Percentiles rank a stretch among this genome's conserved stretches.
Conservation (phyloP, 2,329 filamentous ascomycete genomes). For the Akanthomyces dipterigenus region DNA sequence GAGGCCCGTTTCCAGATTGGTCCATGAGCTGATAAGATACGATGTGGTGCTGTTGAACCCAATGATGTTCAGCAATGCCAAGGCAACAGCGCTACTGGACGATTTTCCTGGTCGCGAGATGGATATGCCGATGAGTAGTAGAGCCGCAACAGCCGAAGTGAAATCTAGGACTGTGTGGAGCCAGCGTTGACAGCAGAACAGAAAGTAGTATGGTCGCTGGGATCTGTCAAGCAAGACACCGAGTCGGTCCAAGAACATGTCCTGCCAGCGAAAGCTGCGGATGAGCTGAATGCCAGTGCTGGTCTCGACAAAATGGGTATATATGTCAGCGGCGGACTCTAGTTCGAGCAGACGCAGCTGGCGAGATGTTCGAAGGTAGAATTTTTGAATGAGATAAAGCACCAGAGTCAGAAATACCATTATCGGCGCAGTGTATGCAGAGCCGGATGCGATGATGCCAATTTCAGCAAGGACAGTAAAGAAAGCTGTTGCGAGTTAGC, state of each 20-base stretch:
- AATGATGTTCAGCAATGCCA: not conserved
- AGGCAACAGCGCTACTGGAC: not conserved
- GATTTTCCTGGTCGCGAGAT: not conserved
- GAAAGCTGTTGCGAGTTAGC: slow-evolving; percentile 17
- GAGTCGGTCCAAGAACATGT: slow-evolving; percentile 33
- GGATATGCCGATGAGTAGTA: slow-evolving; percentile 13
- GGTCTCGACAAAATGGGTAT: slow-evolving; percentile 30
- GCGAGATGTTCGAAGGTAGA: slow-evolving; percentile 41
- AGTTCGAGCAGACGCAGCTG: slow-evolving; percentile 49
- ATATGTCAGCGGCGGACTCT: slow-evolving; percentile 42
- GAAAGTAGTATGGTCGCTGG: not conserved
- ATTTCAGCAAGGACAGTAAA: slow-evolving; percentile 34
- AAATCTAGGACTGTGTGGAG: slow-evolving; percentile 12
- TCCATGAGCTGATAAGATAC: not conserved
- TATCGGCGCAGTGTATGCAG: slow-evolving; percentile 35
- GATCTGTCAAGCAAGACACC: not conserved
- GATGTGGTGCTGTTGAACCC: not conserved
- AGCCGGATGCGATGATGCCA: slow-evolving; percentile 35
- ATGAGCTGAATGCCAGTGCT: slow-evolving; percentile 20
- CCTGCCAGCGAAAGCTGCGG: slow-evolving; percentile 18
- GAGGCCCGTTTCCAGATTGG: not conserved
- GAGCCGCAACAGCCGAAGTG: slow-evolving; percentile 17
- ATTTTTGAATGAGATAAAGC: slow-evolving; percentile 17
- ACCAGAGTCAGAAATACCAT: slow-evolving; percentile 29
- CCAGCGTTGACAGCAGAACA: slow-evolving; percentile 1